Evolutionary conservation across 2,329 filamentous ascomycete genomes (phyloP), one percentile per base, ranked within the genome.

Genomic region (Monosporascus cannonballus): DNA sequence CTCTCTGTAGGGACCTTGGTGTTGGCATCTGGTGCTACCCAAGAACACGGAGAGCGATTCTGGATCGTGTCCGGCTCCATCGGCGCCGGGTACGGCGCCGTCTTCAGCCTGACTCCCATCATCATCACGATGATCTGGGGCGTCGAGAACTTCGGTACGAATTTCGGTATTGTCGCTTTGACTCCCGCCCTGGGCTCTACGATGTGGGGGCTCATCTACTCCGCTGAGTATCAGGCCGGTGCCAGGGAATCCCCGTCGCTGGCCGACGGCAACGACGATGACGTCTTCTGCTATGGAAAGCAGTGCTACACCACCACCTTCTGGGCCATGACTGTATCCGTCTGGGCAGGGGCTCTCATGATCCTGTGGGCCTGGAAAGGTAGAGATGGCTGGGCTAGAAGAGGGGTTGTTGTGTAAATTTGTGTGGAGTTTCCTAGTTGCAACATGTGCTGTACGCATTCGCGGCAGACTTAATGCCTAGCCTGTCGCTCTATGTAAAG

Each of bases 41-140:
- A 96, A 66, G 79, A 86, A 55, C 85, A 92, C 59, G 82, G 83
- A 25, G 81, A 87, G 48, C 81, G 90, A 37, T 96, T 97, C 73
- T 93, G 91, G 80, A 71, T 93, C 47, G 88, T 96, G 8, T 95
- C 90, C 0, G 83, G 87, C 0, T 78, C 92, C 1, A 84, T 99
- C 6, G 94, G 94, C 6, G 86, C 91, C 1, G 94, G 94, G 45
- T 97, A 99, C 66, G 94, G 94, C 45, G 92, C 92, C 34, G 83
- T 92, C 22, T 99, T 97, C 74, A 88, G 84, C 47, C 79, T 97
- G 6, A 88, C 89, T 0, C 94, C 94, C 2, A 92, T 97, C 59
- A 89, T 97, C 52, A 87, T 96, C 61, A 90, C 86, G n/a, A 91
- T 96, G 9, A 93, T 99, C 46, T 99, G 94, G 94, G 94, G 94